Evolutionary conservation across 1,284 basidiomycete species (phyloP), one percentile per base, ranked within the genome.

Genomic region (Hemileia vastatrix): DNA sequence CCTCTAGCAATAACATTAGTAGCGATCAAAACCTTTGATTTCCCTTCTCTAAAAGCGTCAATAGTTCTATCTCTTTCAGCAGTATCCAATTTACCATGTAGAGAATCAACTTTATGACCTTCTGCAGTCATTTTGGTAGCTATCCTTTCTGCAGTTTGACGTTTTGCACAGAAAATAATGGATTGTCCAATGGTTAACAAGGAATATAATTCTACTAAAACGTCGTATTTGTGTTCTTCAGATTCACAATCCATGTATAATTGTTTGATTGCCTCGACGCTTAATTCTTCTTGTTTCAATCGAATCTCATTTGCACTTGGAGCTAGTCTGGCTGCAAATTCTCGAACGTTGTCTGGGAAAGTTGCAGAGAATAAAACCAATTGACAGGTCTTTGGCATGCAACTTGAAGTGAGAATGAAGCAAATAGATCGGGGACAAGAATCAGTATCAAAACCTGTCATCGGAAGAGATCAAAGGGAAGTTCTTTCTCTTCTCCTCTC

Each of bases 1-100:
- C 94, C 95, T 33, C 95, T 86, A 6, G 95, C 92, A 68, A 98
- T 88, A 71, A 99, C 95, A 77, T 99, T 98, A 57, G 94, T 99
- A 58, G 95, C 96, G 76, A 99, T 99, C 67, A 98, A 80, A 48
- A 95, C 93, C 78, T 98, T 98, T 76, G 91, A 90, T 74, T 86
- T 87, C 64, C 94, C 94, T 70, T 95, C 86, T 55, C 95, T 83
- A 84, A 98, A 99, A 23, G 84, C 84, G 74, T 97, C 93, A 72
- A 98, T 93, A 67, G 94, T 86, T 43, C 82, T 74, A 77, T 99
- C 94, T 71, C 94, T 90, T 72, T 94, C 90, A 1, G 80, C 68
- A 13, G 87, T 85, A 68, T 93, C 87, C 77, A 96, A 94, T 52
- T 90, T 88, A 47, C 95, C 95, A 73, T 98, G 95, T 51, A 98